Evolutionary conservation across 345 rosid genomes (phyloP), one percentile per base, ranked within the genome.

Genomic region (Eucalyptus fibrosa): DNA sequence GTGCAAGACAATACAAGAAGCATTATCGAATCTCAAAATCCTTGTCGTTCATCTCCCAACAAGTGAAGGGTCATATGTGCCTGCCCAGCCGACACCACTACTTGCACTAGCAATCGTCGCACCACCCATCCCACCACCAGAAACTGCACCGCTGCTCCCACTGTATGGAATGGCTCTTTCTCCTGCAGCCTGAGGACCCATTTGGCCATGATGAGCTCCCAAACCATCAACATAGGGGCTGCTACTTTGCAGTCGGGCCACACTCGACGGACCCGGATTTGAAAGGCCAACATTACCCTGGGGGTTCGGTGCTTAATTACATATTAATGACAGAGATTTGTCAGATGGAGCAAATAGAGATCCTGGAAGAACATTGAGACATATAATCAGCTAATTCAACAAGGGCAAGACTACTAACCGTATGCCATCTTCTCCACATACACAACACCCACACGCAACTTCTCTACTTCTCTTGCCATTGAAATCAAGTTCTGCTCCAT

Each of bases 381-480:
- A 30, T 23, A 69, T 80, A 28, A n/a, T 88, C 47, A 87, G 86
- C 86, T 21, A 32, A 51, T 30, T 16, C 55, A 28, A 26, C 21
- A 88, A 88, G 49, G 32, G 51, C 30, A 50, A 87, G 69, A 30
- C 49, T 77, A 87, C 80, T 90, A 89, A 94, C 97, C 96, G 5
- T 83, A 91, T 85, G 89, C 90, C 91, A 87, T 92, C 89, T 85
- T 94, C 89, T 92, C 93, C 7, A 94, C 92, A 59, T 90, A 93
- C 89, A 85, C 80, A 87, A 95, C 93, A 88, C 94, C 96, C 69
- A 92, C 91, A 28, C 91, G 93, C 86, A 97, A 89, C 65, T 90
- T 94, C 91, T 96, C 99, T 87, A 95, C 92, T 90, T 94, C 94
- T 90, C 93, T 94, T 53, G 95, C 98, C 90, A 95, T 95, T 87